Conservation (phyloP, 441 rosid species). For the Populus hybrid region DNA sequence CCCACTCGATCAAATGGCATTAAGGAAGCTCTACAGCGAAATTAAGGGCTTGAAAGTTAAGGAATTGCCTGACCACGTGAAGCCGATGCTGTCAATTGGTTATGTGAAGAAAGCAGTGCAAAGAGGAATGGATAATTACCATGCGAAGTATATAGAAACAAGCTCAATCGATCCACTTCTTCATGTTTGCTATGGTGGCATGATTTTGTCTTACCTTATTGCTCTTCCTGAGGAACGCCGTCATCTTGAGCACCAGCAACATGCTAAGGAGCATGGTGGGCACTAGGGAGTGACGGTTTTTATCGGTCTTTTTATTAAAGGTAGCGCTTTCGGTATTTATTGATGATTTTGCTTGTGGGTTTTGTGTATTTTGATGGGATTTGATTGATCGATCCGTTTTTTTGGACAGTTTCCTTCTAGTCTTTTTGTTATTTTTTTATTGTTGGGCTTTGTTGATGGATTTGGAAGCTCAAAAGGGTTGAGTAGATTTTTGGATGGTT, state of each 20-base stretch:
- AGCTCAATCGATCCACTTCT: conserved; percentile 68
- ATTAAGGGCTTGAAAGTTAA: conserved; percentile 76
- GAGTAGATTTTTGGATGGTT: not conserved
- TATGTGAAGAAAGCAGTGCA: conserved; percentile 46
- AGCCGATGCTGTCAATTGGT: conserved; percentile 63
- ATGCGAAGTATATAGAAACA: conserved; percentile 80
- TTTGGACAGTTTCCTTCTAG: not conserved
- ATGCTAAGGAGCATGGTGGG: conserved; percentile 61
- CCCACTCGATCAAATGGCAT: conserved; percentile 41
- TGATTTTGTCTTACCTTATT: conserved; percentile 76
- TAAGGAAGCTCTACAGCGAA: conserved; percentile 61
- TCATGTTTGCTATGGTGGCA: conserved; percentile 77
- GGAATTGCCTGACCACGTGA: conserved; percentile 65
- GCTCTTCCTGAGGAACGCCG: conserved; percentile 96
- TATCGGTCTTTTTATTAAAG: conserved; percentile 35
- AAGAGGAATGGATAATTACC: conserved; percentile 68
- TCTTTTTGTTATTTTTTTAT: not conserved
- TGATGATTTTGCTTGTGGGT: too few relatives aligned
- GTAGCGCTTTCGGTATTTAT: not conserved
- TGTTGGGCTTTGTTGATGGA: not conserved
- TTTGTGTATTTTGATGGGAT: not conserved
- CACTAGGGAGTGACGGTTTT: conserved; percentile 11
- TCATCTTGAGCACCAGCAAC: conserved; percentile 88
- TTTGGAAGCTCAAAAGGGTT: not conserved
- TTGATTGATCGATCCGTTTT: not conserved